Evolutionary conservation across 805 yeast genomes (phyloP), one percentile per base, ranked within the genome.

Genomic region (Kazachstania viticola): DNA sequence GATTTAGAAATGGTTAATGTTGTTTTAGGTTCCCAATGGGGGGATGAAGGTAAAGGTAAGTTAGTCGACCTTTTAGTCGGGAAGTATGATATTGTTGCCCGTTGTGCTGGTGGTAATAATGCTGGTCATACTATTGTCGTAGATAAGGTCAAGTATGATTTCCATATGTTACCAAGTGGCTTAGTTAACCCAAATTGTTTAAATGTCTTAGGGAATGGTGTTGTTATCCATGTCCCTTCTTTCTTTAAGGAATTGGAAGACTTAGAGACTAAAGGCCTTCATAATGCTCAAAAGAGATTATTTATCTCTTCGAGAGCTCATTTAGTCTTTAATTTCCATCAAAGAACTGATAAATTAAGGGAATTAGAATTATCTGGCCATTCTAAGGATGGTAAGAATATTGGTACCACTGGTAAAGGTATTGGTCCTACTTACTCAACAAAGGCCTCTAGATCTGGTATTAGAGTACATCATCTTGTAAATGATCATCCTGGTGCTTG

Each of bases 111-210:
- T 61, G 99, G 99, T 54, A 91, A 91, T 68, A 91, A 91, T 56
- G 99, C 99, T 18, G 99, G 99, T 22, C 99, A 91, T 60, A 91
- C 99, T 27, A 91, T 91, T 51, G 96, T 91, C 30, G 98, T 85
- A 31, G 75, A 76, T 38, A 79, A 75, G 28, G 70, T 69, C 50
- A 88, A 85, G 61, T 91, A 87, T 56, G 98, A 91, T 59, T 91
- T 91, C 79, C 98, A 91, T 64, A 88, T 91, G 95, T 73, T 91
- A 41, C 98, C 98, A 14, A 83, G 95, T 8, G 98, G 98, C n/a
- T 71, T 91, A 42, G 94, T 91, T 38, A 91, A 91, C 58, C 85
- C 91, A 39, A 79, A 80, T 36, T 91, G 98, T 64, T 62, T 68
- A 48, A 91, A 91, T 62, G 63, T 91, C 46, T 73, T 91, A 45